Conservation (phyloP, 2,329 filamentous ascomycete genomes). For the Trichoderma sp. region DNA sequence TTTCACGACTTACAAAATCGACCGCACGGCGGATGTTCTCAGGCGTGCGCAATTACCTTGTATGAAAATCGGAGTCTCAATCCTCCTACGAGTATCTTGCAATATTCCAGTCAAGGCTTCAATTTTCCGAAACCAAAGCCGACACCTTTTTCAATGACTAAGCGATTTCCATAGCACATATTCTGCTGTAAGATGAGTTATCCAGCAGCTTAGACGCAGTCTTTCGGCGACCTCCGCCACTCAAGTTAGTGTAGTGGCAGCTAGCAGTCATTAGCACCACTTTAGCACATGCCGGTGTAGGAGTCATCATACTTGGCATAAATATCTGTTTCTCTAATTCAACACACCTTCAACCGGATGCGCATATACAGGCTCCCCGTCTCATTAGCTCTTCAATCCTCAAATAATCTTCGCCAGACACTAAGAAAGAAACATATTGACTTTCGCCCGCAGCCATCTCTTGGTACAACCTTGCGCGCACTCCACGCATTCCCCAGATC, state of each 20-base stretch:
- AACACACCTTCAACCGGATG: slow-evolving; percentile 11
- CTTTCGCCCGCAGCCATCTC: background rate
- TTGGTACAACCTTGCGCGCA: slow-evolving; percentile 22
- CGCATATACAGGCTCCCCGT: background rate
- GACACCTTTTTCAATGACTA: background rate
- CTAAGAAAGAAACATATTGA: background rate
- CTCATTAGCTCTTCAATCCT: background rate
- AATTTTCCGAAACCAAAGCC: background rate
- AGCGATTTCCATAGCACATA: background rate
- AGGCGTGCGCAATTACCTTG: background rate
- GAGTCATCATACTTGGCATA: slow-evolving; percentile 8
- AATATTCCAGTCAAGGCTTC: background rate
- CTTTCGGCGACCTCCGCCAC: background rate
- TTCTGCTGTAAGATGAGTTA: background rate
- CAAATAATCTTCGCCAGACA: background rate
- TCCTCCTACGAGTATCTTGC: background rate
- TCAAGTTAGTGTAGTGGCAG: background rate
- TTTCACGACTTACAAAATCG: background rate
- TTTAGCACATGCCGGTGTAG: slow-evolving; percentile 6
- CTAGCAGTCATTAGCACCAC: background rate
- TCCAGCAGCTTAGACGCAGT: background rate
- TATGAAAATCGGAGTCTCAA: background rate
- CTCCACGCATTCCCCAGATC: background rate
- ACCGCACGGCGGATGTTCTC: background rate
- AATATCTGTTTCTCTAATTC: slow-evolving; percentile 16